Evolutionary conservation across 306 rosid species (phyloP), one percentile per base, ranked within the genome.

Genomic region (Nissolia schottii): DNA sequence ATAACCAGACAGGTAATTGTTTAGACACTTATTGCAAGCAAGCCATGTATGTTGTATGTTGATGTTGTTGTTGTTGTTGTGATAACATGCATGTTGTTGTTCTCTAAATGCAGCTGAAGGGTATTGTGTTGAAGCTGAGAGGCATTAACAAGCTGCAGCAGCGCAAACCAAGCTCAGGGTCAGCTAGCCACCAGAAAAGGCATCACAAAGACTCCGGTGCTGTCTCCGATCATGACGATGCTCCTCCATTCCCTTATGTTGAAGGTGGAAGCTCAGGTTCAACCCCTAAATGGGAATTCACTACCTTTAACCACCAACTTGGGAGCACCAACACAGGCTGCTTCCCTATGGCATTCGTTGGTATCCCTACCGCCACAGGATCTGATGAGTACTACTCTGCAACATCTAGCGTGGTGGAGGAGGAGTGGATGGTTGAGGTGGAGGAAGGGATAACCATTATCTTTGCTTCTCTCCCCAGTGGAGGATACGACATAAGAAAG

Each of bases 351-450:
- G n/a, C n/a, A n/a, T 92, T 87, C 57, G 61, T 77, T 0, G 91
- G 91, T 51, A 92, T 87, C 62, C 89, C 73, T 67, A 89, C 96
- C 35, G 94, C 97, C n/a, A n/a, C n/a, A n/a, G n/a, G n/a, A n/a
- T n/a, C n/a, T 74, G 90, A 90, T 35, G 92, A 90, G 61, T 90
- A 90, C 55, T 90, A 89, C 75, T 88, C 94, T 20, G n/a, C n/a
- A n/a, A n/a, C n/a, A n/a, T n/a, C n/a, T n/a, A n/a, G n/a, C n/a
- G n/a, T n/a, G n/a, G n/a, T n/a, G n/a, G n/a, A n/a, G n/a, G 86
- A 93, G 81, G 98, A 91, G 85, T 93, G 98, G 98, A 86, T 89
- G 92, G 98, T 96, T 11, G 91, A 91, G 69, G 98, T 93, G 53
- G 98, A 93, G 79, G 97, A 94, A 3, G 98, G 98, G 3, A 96